phyloP scores from a whole-genome alignment of 768 basidiomycete genomes.

The Mycena galericulata region DNA sequence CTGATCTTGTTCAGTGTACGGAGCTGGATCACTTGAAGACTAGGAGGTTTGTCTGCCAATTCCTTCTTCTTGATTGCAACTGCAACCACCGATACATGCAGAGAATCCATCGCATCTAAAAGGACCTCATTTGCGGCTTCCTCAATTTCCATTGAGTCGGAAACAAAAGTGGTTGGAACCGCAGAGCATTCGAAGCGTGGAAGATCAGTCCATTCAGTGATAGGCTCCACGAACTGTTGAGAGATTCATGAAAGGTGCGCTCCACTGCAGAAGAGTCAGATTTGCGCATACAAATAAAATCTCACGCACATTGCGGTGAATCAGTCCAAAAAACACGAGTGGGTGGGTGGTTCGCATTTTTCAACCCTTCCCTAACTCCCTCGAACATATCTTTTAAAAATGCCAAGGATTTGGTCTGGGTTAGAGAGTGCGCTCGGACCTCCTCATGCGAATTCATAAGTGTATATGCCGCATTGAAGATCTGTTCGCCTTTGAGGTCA shows the following conservation, averaged over 20 bases:
- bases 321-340: conserved; percentile 4
- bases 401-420: background rate
- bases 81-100: background rate
- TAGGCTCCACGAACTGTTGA: background rate
- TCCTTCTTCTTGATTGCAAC: background rate
- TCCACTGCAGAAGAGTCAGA: background rate
- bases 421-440: background rate
- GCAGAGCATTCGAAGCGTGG: background rate
- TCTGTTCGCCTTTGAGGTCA: background rate
- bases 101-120: background rate
- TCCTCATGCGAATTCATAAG: conserved; percentile 1
- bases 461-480: background rate
- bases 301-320: background rate
- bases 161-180: background rate
- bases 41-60: background rate
- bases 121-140: background rate
- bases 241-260: background rate
- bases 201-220: conserved; percentile 2
- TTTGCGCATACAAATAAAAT: background rate
- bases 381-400: conserved; percentile 9
- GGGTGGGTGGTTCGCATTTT: background rate
- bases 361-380: background rate
- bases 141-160: background rate
- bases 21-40: background rate
- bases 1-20: background rate